Evolutionary conservation across 805 yeast species (phyloP).

Genomic region (Huiozyma sinensis): DNA sequence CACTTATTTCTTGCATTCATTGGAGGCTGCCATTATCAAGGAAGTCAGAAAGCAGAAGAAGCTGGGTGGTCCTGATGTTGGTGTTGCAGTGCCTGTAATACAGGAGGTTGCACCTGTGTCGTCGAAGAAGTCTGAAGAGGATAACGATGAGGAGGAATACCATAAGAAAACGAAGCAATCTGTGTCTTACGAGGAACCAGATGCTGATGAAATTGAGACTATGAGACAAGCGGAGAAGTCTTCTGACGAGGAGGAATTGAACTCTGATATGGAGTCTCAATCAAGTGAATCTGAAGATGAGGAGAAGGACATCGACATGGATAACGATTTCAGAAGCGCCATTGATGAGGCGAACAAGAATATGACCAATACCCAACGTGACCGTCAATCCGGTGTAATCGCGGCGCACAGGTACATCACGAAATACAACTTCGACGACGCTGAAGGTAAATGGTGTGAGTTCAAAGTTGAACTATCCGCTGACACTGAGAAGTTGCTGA

Average conservation of each 20-base stretch:
- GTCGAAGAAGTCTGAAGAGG: conserved; percentile 32
- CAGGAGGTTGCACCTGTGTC: conserved; percentile 31
- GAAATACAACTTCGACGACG: conserved; percentile 84
- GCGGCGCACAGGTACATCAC: conserved; percentile 63
- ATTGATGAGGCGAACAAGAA: conserved; percentile 18
- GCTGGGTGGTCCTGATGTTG: conserved; percentile 51
- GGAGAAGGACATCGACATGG: conserved; percentile 30
- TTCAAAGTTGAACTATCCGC: conserved; percentile 76
- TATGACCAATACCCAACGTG: conserved; percentile 55
- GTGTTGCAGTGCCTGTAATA: conserved; percentile 56
- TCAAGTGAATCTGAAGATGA: conserved; percentile 33
- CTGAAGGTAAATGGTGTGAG: conserved; percentile 83
- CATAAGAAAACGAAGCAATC: conserved; percentile 67
- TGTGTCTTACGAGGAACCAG: conserved; percentile 89
- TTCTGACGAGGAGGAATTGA: conserved; percentile 52
- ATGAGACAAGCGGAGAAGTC: conserved; percentile 77
- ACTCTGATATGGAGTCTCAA: conserved; percentile 29
- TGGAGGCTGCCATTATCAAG: conserved; percentile 65
- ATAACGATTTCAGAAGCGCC: conserved; percentile 14
- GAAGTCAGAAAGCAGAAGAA: conserved; percentile 73
- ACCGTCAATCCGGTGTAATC: conserved; percentile 76
- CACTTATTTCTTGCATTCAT: conserved; percentile 50
- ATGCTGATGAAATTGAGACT: conserved; percentile 86
- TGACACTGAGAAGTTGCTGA: conserved; percentile 81
- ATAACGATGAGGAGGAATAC: conserved; percentile 47